Evolutionary conservation across 78 protist species (phyloP).

Genomic region (Dictyostelium purpureum): DNA sequence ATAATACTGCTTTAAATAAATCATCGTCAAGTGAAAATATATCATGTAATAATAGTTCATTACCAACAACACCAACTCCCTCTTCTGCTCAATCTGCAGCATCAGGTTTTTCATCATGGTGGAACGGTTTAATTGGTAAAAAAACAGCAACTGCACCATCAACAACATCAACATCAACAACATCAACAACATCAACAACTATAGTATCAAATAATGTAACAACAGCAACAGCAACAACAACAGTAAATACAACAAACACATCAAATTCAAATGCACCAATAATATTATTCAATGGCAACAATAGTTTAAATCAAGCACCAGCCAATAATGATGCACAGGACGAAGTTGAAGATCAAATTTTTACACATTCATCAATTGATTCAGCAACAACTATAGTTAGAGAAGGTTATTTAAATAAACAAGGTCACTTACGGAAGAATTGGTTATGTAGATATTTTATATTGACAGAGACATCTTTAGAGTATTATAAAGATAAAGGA

Average conservation of each 20-base stretch:
- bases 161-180: not conserved
- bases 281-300: not conserved
- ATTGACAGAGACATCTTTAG: conserved; percentile 33
- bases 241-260: not conserved
- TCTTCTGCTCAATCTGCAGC: not conserved
- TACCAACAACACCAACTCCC: not conserved
- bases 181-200: not conserved
- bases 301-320: not conserved
- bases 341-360: conserved; percentile 13
- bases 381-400: conserved; percentile 1
- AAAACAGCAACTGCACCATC: not conserved
- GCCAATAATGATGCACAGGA: not conserved
- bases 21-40: not conserved
- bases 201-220: too few species aligned
- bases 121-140: not conserved
- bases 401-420: conserved; percentile 71
- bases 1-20: not conserved
- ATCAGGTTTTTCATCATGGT: conserved; percentile 5
- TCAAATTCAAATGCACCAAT: not conserved
- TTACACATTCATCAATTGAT: not conserved
- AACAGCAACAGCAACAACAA: not conserved
- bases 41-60: not conserved
- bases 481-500: conserved; percentile 44
- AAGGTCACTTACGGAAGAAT: conserved; percentile 74
- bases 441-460: conserved; percentile 70